These are phyloP conservation scores for Arthroderma uncinatum DNA, from an alignment of 2,329 filamentous ascomycete genomes.

Conservation along the genomic window DNA sequence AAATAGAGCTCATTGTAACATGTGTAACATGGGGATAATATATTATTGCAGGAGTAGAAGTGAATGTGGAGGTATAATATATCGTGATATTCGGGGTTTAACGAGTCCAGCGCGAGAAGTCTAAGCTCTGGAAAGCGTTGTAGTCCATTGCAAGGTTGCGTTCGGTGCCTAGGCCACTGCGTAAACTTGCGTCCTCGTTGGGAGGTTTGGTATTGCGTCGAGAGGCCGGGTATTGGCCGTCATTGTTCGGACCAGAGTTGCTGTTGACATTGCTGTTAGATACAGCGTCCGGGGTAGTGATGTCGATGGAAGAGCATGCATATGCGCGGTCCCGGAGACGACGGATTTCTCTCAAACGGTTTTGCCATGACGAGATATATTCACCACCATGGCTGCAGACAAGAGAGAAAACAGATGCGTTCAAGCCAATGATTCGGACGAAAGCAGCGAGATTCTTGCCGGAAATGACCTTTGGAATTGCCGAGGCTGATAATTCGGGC, in stretches of 20 bases:
- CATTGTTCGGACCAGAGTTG: background rate
- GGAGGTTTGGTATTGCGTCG: constrained; percentile 30
- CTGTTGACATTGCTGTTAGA: background rate
- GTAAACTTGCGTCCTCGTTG: constrained; percentile 26
- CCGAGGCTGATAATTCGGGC: constrained; percentile 80
- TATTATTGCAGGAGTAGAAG: background rate
- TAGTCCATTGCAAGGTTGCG: constrained; percentile 29
- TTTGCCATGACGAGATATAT: constrained; percentile 80
- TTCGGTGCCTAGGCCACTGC: constrained; percentile 25
- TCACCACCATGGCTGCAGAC: constrained; percentile 74
- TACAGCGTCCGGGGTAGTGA: constrained; percentile 16
- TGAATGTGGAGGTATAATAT: background rate
- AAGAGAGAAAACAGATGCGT: constrained; percentile 82
- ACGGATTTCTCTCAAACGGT: constrained; percentile 73
- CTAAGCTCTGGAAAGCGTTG: constrained; percentile 31
- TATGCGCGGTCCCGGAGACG: constrained; percentile 55
- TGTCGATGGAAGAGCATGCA: constrained; percentile 19
- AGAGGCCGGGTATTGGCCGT: constrained; percentile 17
- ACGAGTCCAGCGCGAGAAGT: constrained; percentile 35
- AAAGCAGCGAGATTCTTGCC: constrained; percentile 72
- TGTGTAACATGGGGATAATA: background rate
- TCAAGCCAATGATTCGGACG: constrained; percentile 78
- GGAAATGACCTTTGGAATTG: constrained; percentile 79
- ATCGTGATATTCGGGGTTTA: constrained; percentile 17
- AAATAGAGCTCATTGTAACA: background rate